Base-by-base conservation (phyloP, 192 early-diverging fungal species). In the Coemansia sp. region DNA sequence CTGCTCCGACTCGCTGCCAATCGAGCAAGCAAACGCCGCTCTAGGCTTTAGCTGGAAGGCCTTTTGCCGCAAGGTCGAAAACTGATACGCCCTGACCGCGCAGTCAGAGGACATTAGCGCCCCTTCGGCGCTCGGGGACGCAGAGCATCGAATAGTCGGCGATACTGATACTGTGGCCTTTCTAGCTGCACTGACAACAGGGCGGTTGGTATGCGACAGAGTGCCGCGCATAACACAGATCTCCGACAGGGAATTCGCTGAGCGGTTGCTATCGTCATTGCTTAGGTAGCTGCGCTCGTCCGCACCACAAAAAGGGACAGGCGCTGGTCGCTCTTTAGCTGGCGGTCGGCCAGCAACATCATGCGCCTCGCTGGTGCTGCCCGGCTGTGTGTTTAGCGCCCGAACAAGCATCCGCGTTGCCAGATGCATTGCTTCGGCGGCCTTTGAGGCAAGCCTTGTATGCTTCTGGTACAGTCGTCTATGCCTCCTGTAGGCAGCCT, bases 11-110 rank as follows among this genome's bases (percentile, higher is more conserved):
- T 41, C 40, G 6, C 63, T 62, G 15, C 68, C 59, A 45, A 78
- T 32, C 20, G 54, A 38, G 60, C 76, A 78, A 11, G 49, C 19
- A 15, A 68, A 65, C 8, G 67, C 76, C 22, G 66, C 76, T 6
- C 76, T 62, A 1, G 76, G 76, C 42, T 78, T 78, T 6, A 64
- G 67, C 45, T 73, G 49, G 38, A 78, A 78, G 25, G 76, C 70
- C 8, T 36, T 59, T 4, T 37, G 27, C 25, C 42, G 39, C 14
- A 9, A 45, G 14, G 76, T 73, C 3, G 40, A 39, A 31, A 73
- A 78, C 39, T 73, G 76, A 32, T 59, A 73, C 1, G 66, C 60
- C 4, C 51, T 64, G 3, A 22, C 31, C 9, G 74, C 64, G 17
- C 3, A 25, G 1, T 20, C 19, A 32, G 31, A 40, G 35, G 60